Conservation (phyloP, 345 rosid species). For the Melaleuca alternifolia region DNA sequence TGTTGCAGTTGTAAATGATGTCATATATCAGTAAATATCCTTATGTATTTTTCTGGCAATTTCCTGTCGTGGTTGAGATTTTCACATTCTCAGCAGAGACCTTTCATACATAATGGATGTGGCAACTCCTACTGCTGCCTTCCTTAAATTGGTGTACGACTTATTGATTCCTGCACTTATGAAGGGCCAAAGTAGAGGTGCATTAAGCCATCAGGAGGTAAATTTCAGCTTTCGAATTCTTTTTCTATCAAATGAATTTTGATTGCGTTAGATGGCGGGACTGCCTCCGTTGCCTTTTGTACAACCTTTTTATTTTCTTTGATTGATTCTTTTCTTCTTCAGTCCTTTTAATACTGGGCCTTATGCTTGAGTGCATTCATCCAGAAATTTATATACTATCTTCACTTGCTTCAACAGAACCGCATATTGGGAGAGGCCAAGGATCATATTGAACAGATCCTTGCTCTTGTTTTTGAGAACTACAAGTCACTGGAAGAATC, state of each 20-base stretch:
- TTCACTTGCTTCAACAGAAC: constrained; percentile 34
- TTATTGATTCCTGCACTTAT: constrained; percentile 71
- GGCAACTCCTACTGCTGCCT: constrained; percentile 95
- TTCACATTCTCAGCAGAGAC: constrained; percentile 35
- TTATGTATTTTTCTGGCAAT: constrained; percentile 1
- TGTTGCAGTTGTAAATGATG: background rate
- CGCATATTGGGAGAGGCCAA: constrained; percentile 84
- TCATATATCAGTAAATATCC: background rate
- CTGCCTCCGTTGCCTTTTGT: background rate
- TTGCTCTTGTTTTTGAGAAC: constrained; percentile 76
- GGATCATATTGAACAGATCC: constrained; percentile 96
- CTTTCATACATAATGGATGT: constrained; percentile 97
- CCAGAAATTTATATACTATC: background rate
- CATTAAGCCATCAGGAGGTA: constrained; percentile 98
- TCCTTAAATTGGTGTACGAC: constrained; percentile 76
- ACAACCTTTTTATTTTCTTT: background rate
- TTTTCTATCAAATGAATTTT: background rate
- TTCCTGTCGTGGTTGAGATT: background rate
- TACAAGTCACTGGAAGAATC: constrained; percentile 95
- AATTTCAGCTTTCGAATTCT: background rate
- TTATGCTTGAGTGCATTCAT: background rate
- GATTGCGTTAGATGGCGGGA: background rate
- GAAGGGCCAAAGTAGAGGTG: constrained; percentile 72
- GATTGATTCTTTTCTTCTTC: background rate
- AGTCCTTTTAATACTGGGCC: background rate